Percentiles rank a stretch among this genome's conserved stretches.
Evolutionary conservation across 768 basidiomycete species (phyloP).

Genomic region (Pisolithus sp.): DNA sequence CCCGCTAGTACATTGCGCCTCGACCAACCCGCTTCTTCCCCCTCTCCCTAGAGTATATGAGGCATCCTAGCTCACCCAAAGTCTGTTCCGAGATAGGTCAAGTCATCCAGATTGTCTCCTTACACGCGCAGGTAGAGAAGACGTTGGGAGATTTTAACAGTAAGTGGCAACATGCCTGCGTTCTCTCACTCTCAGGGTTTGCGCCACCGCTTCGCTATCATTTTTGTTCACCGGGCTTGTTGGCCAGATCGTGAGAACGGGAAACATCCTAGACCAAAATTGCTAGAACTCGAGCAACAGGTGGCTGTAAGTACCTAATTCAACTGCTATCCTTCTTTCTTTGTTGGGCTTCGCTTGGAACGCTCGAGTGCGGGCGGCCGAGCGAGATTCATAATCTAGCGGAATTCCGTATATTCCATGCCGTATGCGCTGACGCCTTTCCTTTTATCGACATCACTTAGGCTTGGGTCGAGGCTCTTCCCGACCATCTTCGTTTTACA

Average conservation of each 20-base stretch:
- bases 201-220: background rate
- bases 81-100: constrained; percentile 58
- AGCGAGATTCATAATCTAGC: background rate
- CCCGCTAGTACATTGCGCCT: background rate
- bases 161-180: constrained; percentile 19
- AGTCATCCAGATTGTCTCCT: constrained; percentile 59
- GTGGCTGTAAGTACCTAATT: constrained; percentile 27
- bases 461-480: constrained; percentile 64
- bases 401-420: background rate
- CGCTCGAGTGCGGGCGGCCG: background rate
- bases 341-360: background rate
- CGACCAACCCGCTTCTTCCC: background rate
- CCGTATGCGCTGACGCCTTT: constrained; percentile 6
- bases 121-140: constrained; percentile 57
- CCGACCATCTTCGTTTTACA: constrained; percentile 64
- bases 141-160: constrained; percentile 48
- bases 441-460: constrained; percentile 15
- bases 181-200: background rate
- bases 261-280: constrained; percentile 25
- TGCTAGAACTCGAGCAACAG: constrained; percentile 41
- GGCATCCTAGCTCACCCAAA: constrained; percentile 53
- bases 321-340: constrained; percentile 1
- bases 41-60: constrained; percentile 52
- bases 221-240: constrained; percentile 17
- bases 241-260: constrained; percentile 21